These are phyloP conservation scores for Fusarium setosum DNA, from an alignment of 2,329 filamentous ascomycete species.

Conservation along the genomic window DNA sequence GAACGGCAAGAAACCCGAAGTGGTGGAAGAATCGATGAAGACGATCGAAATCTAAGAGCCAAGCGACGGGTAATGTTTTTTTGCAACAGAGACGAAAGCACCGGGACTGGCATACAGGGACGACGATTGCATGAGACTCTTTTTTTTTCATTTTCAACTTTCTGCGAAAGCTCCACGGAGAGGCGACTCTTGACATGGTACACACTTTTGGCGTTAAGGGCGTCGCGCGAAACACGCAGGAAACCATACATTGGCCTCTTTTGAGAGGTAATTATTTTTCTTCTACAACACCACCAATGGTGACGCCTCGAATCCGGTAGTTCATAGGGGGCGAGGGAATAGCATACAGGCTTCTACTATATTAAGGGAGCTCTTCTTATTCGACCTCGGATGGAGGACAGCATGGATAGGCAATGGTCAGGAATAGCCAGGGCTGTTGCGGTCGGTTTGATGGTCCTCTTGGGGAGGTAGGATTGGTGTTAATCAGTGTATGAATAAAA, in stretches of 20 bases:
- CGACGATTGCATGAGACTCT: constrained; percentile 44
- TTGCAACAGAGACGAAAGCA: constrained; percentile 37
- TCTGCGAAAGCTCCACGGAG: constrained; percentile 48
- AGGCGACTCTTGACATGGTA: constrained; percentile 38
- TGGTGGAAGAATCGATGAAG: constrained; percentile 66
- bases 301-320: not conserved
- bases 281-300: not conserved
- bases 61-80: constrained; percentile 21
- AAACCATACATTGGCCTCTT: constrained; percentile 33
- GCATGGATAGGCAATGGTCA: constrained; percentile 13
- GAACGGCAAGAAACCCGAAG: constrained; percentile 58
- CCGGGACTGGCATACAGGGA: constrained; percentile 41
- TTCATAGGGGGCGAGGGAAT: constrained; percentile 17
- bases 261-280: constrained; percentile 24
- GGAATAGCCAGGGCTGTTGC: constrained; percentile 9
- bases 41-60: constrained; percentile 67
- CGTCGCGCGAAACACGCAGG: constrained; percentile 42
- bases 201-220: constrained; percentile 43
- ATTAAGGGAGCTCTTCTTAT: constrained; percentile 27
- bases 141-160: constrained; percentile 39
- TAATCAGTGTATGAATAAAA: constrained; percentile 45
- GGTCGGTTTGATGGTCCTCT: constrained; percentile 15
- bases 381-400: constrained; percentile 9
- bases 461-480: constrained; percentile 36
- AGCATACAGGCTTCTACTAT: constrained; percentile 34